Conservation (phyloP, 2,329 filamentous ascomycete genomes). For the Seiridium cupressi region DNA sequence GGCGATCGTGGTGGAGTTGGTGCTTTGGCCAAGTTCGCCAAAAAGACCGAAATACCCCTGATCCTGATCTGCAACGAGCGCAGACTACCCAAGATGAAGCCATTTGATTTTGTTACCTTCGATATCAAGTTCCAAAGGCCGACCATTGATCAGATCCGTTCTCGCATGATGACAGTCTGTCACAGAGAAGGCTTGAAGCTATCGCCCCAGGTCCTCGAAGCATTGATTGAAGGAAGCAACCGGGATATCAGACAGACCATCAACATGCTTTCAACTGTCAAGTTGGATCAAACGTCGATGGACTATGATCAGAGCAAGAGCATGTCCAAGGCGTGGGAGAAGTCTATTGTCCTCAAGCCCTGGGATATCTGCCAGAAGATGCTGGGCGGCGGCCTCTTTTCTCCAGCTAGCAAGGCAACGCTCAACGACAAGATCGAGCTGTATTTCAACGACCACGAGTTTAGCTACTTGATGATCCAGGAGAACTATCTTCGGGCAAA, state of each 20-base stretch:
- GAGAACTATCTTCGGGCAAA: slow-evolving; percentile 92
- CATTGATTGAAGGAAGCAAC: slow-evolving; percentile 90
- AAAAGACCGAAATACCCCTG: slow-evolving; percentile 89
- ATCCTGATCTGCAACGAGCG: slow-evolving; percentile 98
- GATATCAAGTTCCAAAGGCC: slow-evolving; percentile 88
- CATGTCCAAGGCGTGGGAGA: slow-evolving; percentile 98
- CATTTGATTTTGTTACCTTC: slow-evolving; percentile 82
- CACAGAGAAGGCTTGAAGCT: slow-evolving; percentile 89
- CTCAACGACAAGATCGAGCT: slow-evolving; percentile 98
- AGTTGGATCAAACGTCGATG: slow-evolving; percentile 79
- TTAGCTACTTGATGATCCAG: slow-evolving; percentile 95
- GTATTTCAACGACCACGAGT: slow-evolving; percentile 99
- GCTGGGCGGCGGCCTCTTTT: slow-evolving; percentile 82
- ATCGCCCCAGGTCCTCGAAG: slow-evolving; percentile 79
- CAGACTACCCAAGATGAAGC: slow-evolving; percentile 93
- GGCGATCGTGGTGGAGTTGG: slow-evolving; percentile 95
- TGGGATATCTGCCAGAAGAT: slow-evolving; percentile 98
- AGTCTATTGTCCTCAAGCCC: slow-evolving; percentile 92
- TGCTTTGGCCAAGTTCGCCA: slow-evolving; percentile 89
- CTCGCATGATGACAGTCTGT: slow-evolving; percentile 91
- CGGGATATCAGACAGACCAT: slow-evolving; percentile 97
- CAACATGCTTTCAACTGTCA: slow-evolving; percentile 96
- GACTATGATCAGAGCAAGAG: slow-evolving; percentile 82
- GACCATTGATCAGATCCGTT: slow-evolving; percentile 86
- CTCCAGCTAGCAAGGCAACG: slow-evolving; percentile 76